These are phyloP conservation scores for Blepharisma stoltei DNA, from an alignment of 73 alveolate species.

Conservation along the genomic window DNA sequence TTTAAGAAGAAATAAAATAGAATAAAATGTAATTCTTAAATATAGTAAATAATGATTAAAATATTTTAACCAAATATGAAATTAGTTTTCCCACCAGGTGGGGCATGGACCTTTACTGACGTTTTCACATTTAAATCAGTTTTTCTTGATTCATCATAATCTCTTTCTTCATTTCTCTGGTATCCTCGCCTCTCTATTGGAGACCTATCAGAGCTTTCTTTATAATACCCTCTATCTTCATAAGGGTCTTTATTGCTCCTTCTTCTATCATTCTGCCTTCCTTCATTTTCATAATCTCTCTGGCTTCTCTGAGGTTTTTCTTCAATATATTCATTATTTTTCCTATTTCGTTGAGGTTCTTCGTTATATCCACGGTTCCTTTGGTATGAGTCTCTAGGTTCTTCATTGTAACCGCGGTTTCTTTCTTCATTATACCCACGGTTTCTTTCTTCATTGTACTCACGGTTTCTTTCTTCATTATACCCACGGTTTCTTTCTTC, in stretches of 20 bases:
- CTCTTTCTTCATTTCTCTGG: neutral
- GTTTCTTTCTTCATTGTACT: too few species aligned
- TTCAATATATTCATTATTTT: too few species aligned
- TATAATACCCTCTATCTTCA: slow-evolving; percentile 6
- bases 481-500: too few species aligned
- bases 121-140: neutral
- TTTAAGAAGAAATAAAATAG: too few species aligned
- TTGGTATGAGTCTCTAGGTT: too few species aligned
- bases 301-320: too few species aligned
- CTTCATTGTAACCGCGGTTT: too few species aligned
- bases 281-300: neutral
- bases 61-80: slow-evolving; percentile 16
- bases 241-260: neutral
- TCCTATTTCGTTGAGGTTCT: too few species aligned
- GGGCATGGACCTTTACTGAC: slow-evolving; percentile 5
- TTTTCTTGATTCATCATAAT: neutral
- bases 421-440: too few species aligned
- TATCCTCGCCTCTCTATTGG: too few species aligned
- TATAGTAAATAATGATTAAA: neutral
- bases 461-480: too few species aligned
- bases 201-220: neutral
- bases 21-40: neutral
- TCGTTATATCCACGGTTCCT: too few species aligned
- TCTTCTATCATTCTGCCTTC: neutral
- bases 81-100: slow-evolving; percentile 23